Evolutionary conservation across 371 early-diverging fungal genomes (phyloP).

Genomic region (Lichtheimia ornata): DNA sequence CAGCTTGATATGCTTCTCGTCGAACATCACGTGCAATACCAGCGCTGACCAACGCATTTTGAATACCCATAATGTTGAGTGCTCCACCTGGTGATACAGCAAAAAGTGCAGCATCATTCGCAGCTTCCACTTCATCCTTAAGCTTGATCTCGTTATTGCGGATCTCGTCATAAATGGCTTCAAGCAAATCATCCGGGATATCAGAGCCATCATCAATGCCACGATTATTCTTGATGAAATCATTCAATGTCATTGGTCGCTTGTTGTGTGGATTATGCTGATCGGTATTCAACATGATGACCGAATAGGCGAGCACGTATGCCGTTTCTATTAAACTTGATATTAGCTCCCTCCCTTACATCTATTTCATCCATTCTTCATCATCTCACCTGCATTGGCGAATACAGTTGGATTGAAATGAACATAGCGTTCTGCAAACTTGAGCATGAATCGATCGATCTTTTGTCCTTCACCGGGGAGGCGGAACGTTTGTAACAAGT

Average conservation of each 20-base stretch:
- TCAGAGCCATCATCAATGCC: slow-evolving; percentile 90
- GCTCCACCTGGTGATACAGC: slow-evolving; percentile 22
- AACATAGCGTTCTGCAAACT: slow-evolving; percentile 93
- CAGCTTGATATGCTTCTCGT: slow-evolving; percentile 55
- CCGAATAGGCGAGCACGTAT: slow-evolving; percentile 92
- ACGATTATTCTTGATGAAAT: slow-evolving; percentile 93
- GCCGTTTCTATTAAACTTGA: slow-evolving; percentile 68
- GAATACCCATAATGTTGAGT: slow-evolving; percentile 44
- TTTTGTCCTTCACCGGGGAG: slow-evolving; percentile 98
- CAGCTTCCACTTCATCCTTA: slow-evolving; percentile 78
- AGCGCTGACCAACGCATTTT: slow-evolving; percentile 50
- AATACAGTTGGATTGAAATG: slow-evolving; percentile 75
- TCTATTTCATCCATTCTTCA: not conserved
- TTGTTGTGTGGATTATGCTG: slow-evolving; percentile 91
- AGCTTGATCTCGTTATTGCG: slow-evolving; percentile 85
- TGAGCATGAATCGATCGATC: slow-evolving; percentile 97
- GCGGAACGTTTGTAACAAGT: slow-evolving; percentile 92
- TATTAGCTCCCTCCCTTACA: not conserved
- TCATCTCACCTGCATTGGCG: slow-evolving; percentile 64
- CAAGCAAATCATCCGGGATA: slow-evolving; percentile 69
- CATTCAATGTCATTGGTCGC: slow-evolving; percentile 87
- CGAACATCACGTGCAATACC: slow-evolving; percentile 50
- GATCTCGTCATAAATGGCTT: slow-evolving; percentile 83
- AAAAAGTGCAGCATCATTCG: slow-evolving; percentile 40
- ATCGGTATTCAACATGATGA: slow-evolving; percentile 97